A percentile compares a stretch with the other conserved stretches of the same genome.
Evolutionary conservation across 2,329 filamentous ascomycete genomes (phyloP).

Genomic region (Celoporthe dispersa): DNA sequence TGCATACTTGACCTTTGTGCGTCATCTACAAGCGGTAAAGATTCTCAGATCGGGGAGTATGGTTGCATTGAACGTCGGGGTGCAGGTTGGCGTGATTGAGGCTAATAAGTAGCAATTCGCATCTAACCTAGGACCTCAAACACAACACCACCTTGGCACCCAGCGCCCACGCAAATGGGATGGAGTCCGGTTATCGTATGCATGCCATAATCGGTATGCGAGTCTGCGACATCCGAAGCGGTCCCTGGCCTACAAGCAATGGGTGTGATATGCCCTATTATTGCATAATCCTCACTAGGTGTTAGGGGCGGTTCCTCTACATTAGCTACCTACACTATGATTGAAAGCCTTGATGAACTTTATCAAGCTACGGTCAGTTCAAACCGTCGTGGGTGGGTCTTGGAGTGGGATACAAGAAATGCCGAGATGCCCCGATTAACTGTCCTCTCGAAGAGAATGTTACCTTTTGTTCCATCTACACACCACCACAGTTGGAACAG

Average conservation of each 20-base stretch:
- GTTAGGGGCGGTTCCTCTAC: background rate
- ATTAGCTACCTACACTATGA: too few species aligned
- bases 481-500: background rate
- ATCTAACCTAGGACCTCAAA: background rate
- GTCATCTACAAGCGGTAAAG: background rate
- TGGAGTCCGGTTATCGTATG: background rate
- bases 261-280: slow-evolving; percentile 2
- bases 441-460: background rate
- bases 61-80: slow-evolving; percentile 1
- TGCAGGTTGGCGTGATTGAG: slow-evolving; percentile 21
- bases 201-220: background rate
- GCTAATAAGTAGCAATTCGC: slow-evolving; percentile 25
- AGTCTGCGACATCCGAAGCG: background rate
- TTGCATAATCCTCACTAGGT: slow-evolving; percentile 9
- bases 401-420: background rate
- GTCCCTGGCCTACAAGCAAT: background rate
- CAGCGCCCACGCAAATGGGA: too few species aligned
- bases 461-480: background rate
- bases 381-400: background rate
- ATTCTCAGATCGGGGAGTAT: background rate
- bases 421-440: background rate
- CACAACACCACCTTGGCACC: background rate
- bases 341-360: background rate
- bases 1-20: background rate
- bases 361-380: background rate